Evolutionary conservation across 306 rosid species (phyloP).

Genomic region (Vicia sativa): DNA sequence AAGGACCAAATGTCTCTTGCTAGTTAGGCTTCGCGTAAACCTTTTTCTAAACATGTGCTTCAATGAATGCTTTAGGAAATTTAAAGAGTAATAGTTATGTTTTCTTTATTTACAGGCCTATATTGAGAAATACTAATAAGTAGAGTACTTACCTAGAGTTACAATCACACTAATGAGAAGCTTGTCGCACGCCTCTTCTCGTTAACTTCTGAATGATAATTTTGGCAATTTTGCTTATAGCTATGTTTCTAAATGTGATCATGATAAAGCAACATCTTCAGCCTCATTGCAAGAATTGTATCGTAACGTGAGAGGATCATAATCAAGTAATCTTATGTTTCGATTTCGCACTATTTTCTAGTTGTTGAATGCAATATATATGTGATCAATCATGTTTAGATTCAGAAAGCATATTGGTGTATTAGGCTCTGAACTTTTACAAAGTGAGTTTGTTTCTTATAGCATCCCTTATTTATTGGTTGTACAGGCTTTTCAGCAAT

Average conservation of each 20-base stretch:
- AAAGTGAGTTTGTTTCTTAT: constrained; percentile 32
- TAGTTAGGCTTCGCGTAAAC: constrained; percentile 1
- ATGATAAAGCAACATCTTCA: constrained; percentile 8
- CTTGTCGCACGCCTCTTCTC: background rate
- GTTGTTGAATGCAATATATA: constrained; percentile 6
- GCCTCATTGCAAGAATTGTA: background rate
- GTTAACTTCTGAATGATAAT: background rate
- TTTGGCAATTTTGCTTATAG: constrained; percentile 12
- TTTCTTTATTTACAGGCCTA: too few relatives aligned
- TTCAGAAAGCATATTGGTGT: constrained; percentile 4
- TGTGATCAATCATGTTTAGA: background rate
- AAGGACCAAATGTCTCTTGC: constrained; percentile 24
- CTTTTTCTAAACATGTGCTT: constrained; percentile 15
- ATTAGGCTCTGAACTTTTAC: constrained; percentile 4
- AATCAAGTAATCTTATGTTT: background rate
- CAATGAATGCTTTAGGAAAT: background rate
- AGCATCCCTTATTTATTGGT: constrained; percentile 25
- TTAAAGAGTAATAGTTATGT: too few relatives aligned
- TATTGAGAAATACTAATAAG: too few relatives aligned
- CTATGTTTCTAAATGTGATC: constrained; percentile 4
- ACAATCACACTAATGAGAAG: too few relatives aligned
- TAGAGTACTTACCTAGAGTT: too few relatives aligned
- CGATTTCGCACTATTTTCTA: constrained; percentile 1
- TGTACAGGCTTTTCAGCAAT: constrained; percentile 88
- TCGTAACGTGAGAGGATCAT: constrained; percentile 1